Conservation (phyloP, 768 basidiomycete species). For the Saitozyma podzolica region DNA sequence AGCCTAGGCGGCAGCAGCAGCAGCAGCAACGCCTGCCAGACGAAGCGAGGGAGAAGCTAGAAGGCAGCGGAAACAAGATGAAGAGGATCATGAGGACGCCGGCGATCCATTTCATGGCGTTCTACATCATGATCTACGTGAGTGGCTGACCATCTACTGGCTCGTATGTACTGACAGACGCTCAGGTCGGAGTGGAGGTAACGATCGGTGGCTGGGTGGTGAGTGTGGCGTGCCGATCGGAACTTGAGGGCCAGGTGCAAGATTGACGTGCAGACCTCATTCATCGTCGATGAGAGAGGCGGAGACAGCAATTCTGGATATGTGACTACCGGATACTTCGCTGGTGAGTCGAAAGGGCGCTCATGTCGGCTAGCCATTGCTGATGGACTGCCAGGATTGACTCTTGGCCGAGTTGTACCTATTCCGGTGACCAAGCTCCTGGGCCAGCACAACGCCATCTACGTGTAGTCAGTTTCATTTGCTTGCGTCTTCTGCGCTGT, state of each 20-base stretch:
- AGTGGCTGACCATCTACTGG: slow-evolving; percentile 4
- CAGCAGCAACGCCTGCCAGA: neutral
- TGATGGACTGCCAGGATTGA: slow-evolving; percentile 42
- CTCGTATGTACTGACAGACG: slow-evolving; percentile 1
- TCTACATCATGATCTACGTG: slow-evolving; percentile 53
- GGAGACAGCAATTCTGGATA: slow-evolving; percentile 45
- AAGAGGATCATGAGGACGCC: slow-evolving; percentile 41
- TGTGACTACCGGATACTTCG: slow-evolving; percentile 52
- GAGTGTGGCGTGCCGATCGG: slow-evolving; percentile 7
- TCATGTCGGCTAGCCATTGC: no score
- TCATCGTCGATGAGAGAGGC: slow-evolving; percentile 38
- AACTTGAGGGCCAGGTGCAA: neutral
- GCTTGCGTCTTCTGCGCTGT: neutral
- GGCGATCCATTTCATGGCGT: slow-evolving; percentile 45
- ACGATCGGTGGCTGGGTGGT: slow-evolving; percentile 52
- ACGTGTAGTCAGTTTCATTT: slow-evolving; percentile 48
- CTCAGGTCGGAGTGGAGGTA: slow-evolving; percentile 52
- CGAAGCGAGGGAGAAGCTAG: slow-evolving; percentile 1
- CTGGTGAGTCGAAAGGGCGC: slow-evolving; percentile 23
- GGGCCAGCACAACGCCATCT: slow-evolving; percentile 52
- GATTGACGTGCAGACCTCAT: slow-evolving; percentile 34
- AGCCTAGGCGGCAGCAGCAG: neutral
- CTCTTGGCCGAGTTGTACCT: slow-evolving; percentile 60
- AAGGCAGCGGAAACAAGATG: slow-evolving; percentile 38
- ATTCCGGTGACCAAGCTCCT: slow-evolving; percentile 58